Evolutionary conservation across 2,329 filamentous ascomycete species (phyloP).

Genomic region (Alternaria infectoria): DNA sequence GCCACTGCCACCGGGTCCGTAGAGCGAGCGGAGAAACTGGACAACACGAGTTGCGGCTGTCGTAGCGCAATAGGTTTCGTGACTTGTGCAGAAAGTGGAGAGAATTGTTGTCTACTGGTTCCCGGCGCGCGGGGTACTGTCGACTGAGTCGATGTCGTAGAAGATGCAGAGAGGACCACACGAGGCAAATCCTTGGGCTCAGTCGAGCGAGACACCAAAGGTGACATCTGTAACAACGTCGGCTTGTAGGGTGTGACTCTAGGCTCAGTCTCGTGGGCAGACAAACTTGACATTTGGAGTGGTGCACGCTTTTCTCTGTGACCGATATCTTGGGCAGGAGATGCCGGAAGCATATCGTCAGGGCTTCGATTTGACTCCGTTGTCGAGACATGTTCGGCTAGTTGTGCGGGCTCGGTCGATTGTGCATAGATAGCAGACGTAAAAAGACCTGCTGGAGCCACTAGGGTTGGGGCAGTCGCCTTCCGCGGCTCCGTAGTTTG

Average conservation of each 20-base stretch:
- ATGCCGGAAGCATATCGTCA: neutral
- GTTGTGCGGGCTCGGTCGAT: slow-evolving; percentile 29
- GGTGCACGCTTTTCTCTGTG: neutral
- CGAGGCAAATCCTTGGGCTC: slow-evolving; percentile 29
- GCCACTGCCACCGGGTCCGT: slow-evolving; percentile 32
- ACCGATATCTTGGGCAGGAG: neutral
- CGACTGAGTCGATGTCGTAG: slow-evolving; percentile 28
- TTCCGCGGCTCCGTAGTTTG: slow-evolving; percentile 39
- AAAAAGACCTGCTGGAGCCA: slow-evolving; percentile 25
- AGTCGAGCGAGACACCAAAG: slow-evolving; percentile 34
- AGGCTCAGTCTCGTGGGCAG: slow-evolving; percentile 22
- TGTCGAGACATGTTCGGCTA: neutral
- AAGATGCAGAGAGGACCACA: slow-evolving; percentile 25
- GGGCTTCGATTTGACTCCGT: neutral
- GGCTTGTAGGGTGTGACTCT: slow-evolving; percentile 13
- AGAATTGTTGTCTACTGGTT: slow-evolving; percentile 18
- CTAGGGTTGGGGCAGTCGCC: slow-evolving; percentile 19
- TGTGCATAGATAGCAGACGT: slow-evolving; percentile 40
- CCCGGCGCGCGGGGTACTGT: slow-evolving; percentile 19
- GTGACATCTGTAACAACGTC: slow-evolving; percentile 33
- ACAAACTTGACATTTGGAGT: slow-evolving; percentile 16
- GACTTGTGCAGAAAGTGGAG: slow-evolving; percentile 20
- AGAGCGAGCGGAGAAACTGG: slow-evolving; percentile 24
- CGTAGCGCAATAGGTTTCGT: slow-evolving; percentile 25
- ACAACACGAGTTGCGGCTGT: slow-evolving; percentile 27